Conservation (phyloP, 106 monocot genomes). For the Phalaenopsis aphrodite region DNA sequence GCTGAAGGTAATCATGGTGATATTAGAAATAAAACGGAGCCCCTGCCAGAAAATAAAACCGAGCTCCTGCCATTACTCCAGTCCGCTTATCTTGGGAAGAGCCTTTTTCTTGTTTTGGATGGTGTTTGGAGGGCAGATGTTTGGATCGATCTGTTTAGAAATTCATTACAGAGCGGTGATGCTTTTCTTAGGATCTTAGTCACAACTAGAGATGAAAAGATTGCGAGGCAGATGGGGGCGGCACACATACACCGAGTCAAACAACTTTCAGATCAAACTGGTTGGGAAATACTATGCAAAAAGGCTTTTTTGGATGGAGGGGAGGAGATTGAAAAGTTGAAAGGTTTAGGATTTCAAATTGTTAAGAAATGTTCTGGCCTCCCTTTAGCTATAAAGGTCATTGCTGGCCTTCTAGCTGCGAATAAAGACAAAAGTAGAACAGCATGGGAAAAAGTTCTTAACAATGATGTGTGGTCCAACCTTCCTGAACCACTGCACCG, state of each 20-base stretch:
- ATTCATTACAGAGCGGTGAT: slow-evolving; percentile 8
- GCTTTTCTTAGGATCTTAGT: slow-evolving; percentile 20
- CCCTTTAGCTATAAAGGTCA: slow-evolving; percentile 40
- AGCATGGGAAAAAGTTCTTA: slow-evolving; percentile 26
- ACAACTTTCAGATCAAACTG: background rate
- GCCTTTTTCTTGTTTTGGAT: slow-evolving; percentile 42
- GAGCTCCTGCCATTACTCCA: slow-evolving; percentile 4
- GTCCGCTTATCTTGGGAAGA: slow-evolving; percentile 2
- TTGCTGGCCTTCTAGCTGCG: slow-evolving; percentile 22
- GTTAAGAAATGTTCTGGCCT: slow-evolving; percentile 32
- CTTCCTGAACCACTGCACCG: slow-evolving; percentile 12
- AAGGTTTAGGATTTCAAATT: slow-evolving; percentile 21
- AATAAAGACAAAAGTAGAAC: slow-evolving; percentile 2
- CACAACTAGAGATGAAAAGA: slow-evolving; percentile 26
- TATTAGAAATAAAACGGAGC: background rate
- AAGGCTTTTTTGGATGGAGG: background rate
- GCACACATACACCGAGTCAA: slow-evolving; percentile 15
- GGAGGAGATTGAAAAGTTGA: slow-evolving; percentile 10
- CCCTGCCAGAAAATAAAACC: background rate
- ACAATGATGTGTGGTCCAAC: slow-evolving; percentile 19
- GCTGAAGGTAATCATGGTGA: slow-evolving; percentile 1
- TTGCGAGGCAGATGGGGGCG: slow-evolving; percentile 23
- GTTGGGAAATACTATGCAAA: background rate
- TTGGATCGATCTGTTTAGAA: slow-evolving; percentile 32
- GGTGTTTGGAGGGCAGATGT: slow-evolving; percentile 27